Base-by-base conservation (phyloP, 768 basidiomycete genomes). In the Dentipellis fragilis region DNA sequence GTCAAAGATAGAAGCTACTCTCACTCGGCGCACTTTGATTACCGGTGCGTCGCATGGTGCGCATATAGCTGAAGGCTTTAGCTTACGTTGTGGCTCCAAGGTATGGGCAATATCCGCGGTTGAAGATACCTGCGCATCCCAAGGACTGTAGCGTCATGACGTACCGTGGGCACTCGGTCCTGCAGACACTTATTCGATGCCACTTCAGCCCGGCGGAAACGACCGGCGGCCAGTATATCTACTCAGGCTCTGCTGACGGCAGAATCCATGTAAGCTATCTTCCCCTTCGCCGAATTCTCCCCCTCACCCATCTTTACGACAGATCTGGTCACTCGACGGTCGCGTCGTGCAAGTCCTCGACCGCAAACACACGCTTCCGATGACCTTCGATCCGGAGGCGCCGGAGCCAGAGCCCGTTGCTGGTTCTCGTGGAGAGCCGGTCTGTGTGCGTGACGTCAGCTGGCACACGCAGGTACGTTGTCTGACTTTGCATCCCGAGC, bases 311-410 rank as follows among this genome's bases (percentile, higher is more conserved):
- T 36, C 21, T 9, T n/a, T n/a, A 40, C 37, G 21, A 17, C 54
- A 95, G 89, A 89, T 99, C 57, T 99, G 93, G 90, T 90, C 89
- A 1, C 75, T 99, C 54, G 96, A 98, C 67, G 96, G 96, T 19
- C 77, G 79, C 34, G 69, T 93, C 22, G 85, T 91, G 37, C 84
- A 93, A 69, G 77, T 90, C 12, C 72, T 99, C 23, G 91, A 98
- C 68, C 84, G 94, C 39, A 75, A 84, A 39, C 77, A 78, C 61
- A 84, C 85, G 6, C 64, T 84, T 35, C 84, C 90, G 4, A 85
- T 87, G 69, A 73, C 79, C 16, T 80, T 73, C 56, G 84, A 92
- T 65, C 85, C 93, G 2, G 88, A 88, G 14, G 85, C 74, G 0
- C 71, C 76, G 9, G 84, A 87, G 56, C 69, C 71, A 0, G 66